Base-by-base conservation (phyloP, 2,329 filamentous ascomycete genomes). In the Exophiala viscosa region DNA sequence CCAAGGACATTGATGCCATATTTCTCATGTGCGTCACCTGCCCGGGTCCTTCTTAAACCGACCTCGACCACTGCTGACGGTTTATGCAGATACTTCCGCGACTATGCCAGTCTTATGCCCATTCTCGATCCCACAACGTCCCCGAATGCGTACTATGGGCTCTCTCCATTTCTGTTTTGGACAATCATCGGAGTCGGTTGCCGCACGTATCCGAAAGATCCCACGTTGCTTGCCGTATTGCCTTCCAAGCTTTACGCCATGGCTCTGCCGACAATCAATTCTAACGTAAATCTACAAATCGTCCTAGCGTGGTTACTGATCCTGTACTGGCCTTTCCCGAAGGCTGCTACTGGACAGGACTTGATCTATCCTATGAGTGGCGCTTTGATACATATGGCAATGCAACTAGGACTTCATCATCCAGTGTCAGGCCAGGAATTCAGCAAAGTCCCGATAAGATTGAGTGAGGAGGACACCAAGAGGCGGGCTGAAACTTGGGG, bases 101-200 rank as follows among this genome's bases (percentile, higher is more conserved):
- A 71, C 15, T 72, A 71, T 58, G 63, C 69, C 2, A 62, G 62
- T 4, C 70, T 73, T 28, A 52, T 73, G 10, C 70, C 71, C 0
- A 66, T 73, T 13, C 61, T 73, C 0, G 69, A 73, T 35, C 63
- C 65, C 5, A 66, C 76, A 8, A 82, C 85, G 59, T 72, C 80
- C 0, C 86, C 89, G 1, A 86, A 93, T 42, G 76, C 83, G 52
- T 93, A 88, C 67, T 87, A 87, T 65, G 80, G 84, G 54, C 86
- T 92, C 63, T 87, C 90, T 45, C 84, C 85, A 3, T 76, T 96
- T 11, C 79, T 96, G 1, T 95, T 95, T 70, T 96, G 90, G 90
- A 81, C 87, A 43, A 86, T 74, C 5, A 63, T 72, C 11, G 66
- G 67, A 2, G 66, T 70, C 8, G 65, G 66, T 11, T 70, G 67